Evolutionary conservation across 768 basidiomycete genomes (phyloP).

Genomic region (Artomyces pyxidatus): DNA sequence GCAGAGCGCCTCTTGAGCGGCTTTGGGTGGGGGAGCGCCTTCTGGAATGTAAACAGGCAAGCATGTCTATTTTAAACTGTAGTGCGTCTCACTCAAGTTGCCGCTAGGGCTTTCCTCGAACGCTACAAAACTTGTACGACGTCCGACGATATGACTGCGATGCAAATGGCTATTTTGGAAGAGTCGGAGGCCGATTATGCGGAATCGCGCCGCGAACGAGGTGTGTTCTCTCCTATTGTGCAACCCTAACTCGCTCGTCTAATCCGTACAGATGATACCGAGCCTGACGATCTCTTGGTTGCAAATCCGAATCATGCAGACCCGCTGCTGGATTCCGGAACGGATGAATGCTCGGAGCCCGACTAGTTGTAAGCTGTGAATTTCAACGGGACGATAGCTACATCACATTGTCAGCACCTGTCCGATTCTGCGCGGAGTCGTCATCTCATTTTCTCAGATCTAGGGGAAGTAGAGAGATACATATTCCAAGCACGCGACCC

Average conservation of each 20-base stretch:
- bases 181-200: slow-evolving; percentile 59
- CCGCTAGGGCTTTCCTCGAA: slow-evolving; percentile 36
- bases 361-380: too few relatives aligned
- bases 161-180: slow-evolving; percentile 62
- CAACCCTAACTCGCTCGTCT: neutral
- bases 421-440: too few relatives aligned
- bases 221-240: slow-evolving; percentile 24
- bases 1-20: slow-evolving; percentile 70
- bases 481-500: too few relatives aligned
- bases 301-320: slow-evolving; percentile 12
- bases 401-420: too few relatives aligned
- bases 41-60: slow-evolving; percentile 83
- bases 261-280: neutral
- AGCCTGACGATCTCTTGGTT: slow-evolving; percentile 6
- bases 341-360: slow-evolving; percentile 1
- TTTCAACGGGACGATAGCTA: too few relatives aligned
- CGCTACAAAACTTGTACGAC: slow-evolving; percentile 67
- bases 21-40: slow-evolving; percentile 90
- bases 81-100: slow-evolving; percentile 31
- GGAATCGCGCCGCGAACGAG: slow-evolving; percentile 44
- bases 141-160: slow-evolving; percentile 45
- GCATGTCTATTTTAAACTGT: too few relatives aligned
- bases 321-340: neutral
- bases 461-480: too few relatives aligned
- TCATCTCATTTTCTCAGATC: too few relatives aligned